Evolutionary conservation across 78 protist genomes (phyloP), one percentile per base, ranked within the genome.

Genomic region (Dictyostelium citrinum): DNA sequence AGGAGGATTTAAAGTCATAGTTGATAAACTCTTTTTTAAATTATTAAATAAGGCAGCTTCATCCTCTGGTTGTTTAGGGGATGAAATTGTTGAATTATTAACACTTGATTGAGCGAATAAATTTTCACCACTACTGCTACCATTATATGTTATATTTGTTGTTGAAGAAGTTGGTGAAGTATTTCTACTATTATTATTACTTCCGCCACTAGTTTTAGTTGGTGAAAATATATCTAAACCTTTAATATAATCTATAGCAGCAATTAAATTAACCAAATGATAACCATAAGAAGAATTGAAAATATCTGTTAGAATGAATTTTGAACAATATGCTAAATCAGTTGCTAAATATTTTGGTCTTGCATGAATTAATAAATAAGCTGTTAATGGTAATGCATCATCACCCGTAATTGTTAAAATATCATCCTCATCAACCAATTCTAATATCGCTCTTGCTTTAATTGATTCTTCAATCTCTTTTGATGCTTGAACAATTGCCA

Each of bases 251-350:
- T 78, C 81, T 1, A 88, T 22, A 12, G 80, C 77, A 5, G 93
- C 93, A 27, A 45, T 81, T 22, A 88, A 78, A 67, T 88, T 88
- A n/a, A 88, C 81, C 7, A 88, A 45, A 88, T 88, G 84, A 78
- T 88, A 88, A 12, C 93, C 81, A 17, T 24, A 67, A 2, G 92
- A 76, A 24, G 55, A 67, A 61, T 55, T 58, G 4, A 72, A 43
- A n/a, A 88, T 78, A 12, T 76, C 68, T 8, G 93, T 49, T 11
- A 88, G 51, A 22, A 88, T 88, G 70, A 51, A 88, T 29, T 88
- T 64, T 46, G 85, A 60, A 78, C 84, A 78, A 64, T 88, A 88
- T 20, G 51, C 29, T 4, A 88, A 14, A 55, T 88, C 93, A 8
- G 93, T 24, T 29, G 51, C 81, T 46, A 88, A 49, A 45, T 24